These are phyloP conservation scores for Blastomyces silverae DNA, from an alignment of 2,329 filamentous ascomycete species.

Conservation along the genomic window DNA sequence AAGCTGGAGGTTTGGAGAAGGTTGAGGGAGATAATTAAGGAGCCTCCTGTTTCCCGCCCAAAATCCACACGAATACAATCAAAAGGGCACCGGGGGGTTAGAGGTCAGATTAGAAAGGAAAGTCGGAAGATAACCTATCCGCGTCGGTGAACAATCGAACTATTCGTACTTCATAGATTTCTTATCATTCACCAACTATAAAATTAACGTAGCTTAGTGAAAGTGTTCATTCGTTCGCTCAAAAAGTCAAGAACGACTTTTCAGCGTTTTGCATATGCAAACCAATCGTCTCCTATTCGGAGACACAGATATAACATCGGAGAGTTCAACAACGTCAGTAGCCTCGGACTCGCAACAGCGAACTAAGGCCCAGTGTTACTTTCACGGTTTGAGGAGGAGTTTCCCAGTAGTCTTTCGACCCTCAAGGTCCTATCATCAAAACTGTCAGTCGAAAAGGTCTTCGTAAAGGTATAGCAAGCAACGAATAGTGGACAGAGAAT, in stretches of 20 bases:
- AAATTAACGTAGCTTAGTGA: neutral
- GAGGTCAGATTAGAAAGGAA: neutral
- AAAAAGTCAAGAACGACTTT: too few species aligned
- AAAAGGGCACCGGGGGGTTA: neutral
- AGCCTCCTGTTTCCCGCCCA: neutral
- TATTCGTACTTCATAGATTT: neutral
- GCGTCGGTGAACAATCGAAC: neutral
- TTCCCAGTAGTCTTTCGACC: slow-evolving; percentile 78
- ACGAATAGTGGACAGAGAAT: neutral
- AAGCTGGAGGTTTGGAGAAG: neutral
- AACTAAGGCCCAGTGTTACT: neutral
- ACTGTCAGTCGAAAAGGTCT: neutral
- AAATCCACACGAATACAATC: neutral
- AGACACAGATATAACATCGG: neutral
- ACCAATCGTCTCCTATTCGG: neutral
- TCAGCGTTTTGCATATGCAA: neutral
- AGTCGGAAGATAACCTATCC: neutral
- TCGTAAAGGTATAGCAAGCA: slow-evolving; percentile 1
- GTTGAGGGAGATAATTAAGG: neutral
- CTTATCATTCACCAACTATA: neutral
- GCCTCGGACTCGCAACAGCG: neutral
- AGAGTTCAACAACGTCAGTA: neutral
- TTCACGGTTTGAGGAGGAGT: slow-evolving; percentile 51
- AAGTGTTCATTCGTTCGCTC: neutral
- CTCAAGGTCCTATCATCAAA: slow-evolving; percentile 59